Evolutionary conservation across 768 basidiomycete genomes (phyloP), one percentile per base, ranked within the genome.

Genomic region (Boletus subparvulus): DNA sequence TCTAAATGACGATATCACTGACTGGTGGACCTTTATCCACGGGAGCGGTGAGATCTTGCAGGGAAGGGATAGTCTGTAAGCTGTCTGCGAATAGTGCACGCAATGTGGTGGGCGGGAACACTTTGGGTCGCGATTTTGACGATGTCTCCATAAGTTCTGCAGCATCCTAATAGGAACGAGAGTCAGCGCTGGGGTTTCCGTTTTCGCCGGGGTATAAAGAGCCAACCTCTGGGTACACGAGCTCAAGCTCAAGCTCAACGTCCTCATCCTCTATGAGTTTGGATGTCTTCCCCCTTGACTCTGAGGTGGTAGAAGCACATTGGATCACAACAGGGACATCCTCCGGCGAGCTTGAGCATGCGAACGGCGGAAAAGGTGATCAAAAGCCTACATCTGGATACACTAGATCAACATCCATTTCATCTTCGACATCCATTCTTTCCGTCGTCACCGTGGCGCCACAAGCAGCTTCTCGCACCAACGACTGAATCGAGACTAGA

Each of bases 381-480:
- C 1, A 28, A 39, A 14, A 32, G 26, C 62, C 39, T 19, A 69
- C 68, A 24, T 67, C 61, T 12, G 69, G 68, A 55, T 71, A 71
- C 0, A 59, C 26, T 3, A 69, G 41, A 8, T 69, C 60, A 5
- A 56, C 14, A 21, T 67, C 60, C 21, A 16, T 17, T 1, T 58
- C 64, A 10, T 57, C 24, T 3, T 53, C 47, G 13, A 28, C 30
- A 1, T 7, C 19, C 52, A 16, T 13, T n/a, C 11, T 11, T 16
- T 36, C 13, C 33, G 35, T 26, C 11, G 54, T 12, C 6, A 1
- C 43, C 10, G 2, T 37, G 9, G 40, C 17, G 17, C n/a, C n/a
- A 10, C 1, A 26, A 33, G 10, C 19, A 14, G 39, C n/a, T 17
- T 28, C 42, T 24, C 5, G 28, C 44, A 32, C 36, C 39, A 28